Percentiles rank a stretch among this genome's conserved stretches.
These are phyloP conservation scores for Lomentospora prolificans DNA, from an alignment of 2,329 filamentous ascomycete species.

Conservation along the genomic window DNA sequence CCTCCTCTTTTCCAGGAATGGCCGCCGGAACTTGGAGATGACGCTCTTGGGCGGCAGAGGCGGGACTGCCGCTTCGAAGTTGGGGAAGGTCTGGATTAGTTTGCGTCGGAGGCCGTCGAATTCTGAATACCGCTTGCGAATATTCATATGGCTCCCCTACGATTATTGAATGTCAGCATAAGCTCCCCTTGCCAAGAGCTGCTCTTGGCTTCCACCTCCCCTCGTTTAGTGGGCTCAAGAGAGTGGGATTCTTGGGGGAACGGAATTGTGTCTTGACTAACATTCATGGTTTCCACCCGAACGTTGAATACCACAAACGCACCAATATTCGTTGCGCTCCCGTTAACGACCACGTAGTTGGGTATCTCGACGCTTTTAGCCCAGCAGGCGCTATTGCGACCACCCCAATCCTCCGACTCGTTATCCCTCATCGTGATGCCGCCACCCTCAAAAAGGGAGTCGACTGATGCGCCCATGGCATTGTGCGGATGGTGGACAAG, in stretches of 20 bases:
- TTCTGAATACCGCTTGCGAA: slow-evolving; percentile 77
- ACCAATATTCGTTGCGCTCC: slow-evolving; percentile 52
- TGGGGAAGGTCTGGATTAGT: slow-evolving; percentile 71
- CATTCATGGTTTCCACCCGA: slow-evolving; percentile 73
- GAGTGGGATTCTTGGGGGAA: background rate
- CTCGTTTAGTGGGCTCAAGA: background rate
- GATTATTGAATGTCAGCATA: background rate
- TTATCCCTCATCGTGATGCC: slow-evolving; percentile 55
- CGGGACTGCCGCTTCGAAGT: slow-evolving; percentile 79
- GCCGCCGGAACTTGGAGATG: slow-evolving; percentile 73
- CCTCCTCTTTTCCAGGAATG: slow-evolving; percentile 77
- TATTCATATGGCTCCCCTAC: slow-evolving; percentile 52
- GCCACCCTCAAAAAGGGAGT: slow-evolving; percentile 21
- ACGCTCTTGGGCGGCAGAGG: slow-evolving; percentile 82
- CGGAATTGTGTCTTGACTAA: slow-evolving; percentile 30
- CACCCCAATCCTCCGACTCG: slow-evolving; percentile 40
- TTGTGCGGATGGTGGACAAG: slow-evolving; percentile 1
- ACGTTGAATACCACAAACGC: slow-evolving; percentile 96
- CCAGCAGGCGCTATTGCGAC: slow-evolving; percentile 51
- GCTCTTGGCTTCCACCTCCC: background rate
- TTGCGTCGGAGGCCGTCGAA: slow-evolving; percentile 74
- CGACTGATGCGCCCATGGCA: background rate
- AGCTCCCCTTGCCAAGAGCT: background rate
- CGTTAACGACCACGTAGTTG: slow-evolving; percentile 47
- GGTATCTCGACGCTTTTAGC: slow-evolving; percentile 52